These are phyloP conservation scores for Eutrema yunnanense DNA, from an alignment of 345 rosid species.

Conservation along the genomic window DNA sequence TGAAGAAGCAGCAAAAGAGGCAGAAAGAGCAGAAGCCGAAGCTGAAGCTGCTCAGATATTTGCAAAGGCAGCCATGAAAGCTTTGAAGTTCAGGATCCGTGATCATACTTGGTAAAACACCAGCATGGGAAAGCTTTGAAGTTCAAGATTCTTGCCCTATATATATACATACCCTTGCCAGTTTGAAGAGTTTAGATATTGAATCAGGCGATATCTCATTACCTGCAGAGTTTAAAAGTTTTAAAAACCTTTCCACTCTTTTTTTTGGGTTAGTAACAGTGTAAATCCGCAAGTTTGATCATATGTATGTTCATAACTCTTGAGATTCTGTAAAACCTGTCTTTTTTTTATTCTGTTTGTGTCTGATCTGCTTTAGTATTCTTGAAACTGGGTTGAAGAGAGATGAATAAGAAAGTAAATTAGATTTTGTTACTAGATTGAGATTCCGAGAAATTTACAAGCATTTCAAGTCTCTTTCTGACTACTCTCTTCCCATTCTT, in stretches of 20 bases:
- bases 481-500: slow-evolving; percentile 56
- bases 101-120: slow-evolving; percentile 39
- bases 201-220: slow-evolving; percentile 19
- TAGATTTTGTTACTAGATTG: neutral
- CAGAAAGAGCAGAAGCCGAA: slow-evolving; percentile 92
- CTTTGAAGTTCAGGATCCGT: slow-evolving; percentile 46
- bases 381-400: slow-evolving; percentile 3
- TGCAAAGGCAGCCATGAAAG: slow-evolving; percentile 76
- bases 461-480: slow-evolving; percentile 26
- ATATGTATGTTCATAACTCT: slow-evolving; percentile 12
- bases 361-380: slow-evolving; percentile 3
- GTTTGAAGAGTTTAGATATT: slow-evolving; percentile 1
- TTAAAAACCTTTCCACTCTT: neutral
- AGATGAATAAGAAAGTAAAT: neutral
- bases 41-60: slow-evolving; percentile 91
- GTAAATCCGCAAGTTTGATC: slow-evolving; percentile 23
- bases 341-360: neutral
- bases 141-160: too few species aligned
- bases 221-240: slow-evolving; percentile 20
- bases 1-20: slow-evolving; percentile 92
- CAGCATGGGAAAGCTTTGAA: neutral
- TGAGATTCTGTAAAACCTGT: slow-evolving; percentile 15
- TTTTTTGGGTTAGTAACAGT: slow-evolving; percentile 7
- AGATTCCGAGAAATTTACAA: slow-evolving; percentile 6
- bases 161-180: neutral